Evolutionary conservation across 148 eudicot genomes (phyloP), one percentile per base, ranked within the genome.

Genomic region (Rhododendron mucronatum): DNA sequence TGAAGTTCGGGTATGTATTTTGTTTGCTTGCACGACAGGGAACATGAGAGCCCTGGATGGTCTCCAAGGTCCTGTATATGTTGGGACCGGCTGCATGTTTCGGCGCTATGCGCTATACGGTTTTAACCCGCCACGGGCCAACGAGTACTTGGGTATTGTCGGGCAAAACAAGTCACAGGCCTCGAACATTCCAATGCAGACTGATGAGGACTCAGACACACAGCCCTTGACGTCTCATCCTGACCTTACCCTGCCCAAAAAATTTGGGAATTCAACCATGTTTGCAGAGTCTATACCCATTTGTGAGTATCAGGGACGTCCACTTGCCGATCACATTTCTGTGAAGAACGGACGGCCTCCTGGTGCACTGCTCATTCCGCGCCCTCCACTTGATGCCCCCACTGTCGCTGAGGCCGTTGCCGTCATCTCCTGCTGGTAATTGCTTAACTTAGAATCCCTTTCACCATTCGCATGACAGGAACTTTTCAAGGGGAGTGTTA

Each of bases 11-110:
- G 78, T 28, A 69, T 80, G 71, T 20, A 69, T 84, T 81, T 44
- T 12, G 45, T 77, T 18, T 77, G 69, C 18, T 10, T 61, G 76
- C 16, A 45, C 20, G 20, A 28, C 47, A 92, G 94, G 99, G 26
- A 96, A 96, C 65, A 96, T 96, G 99, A 84, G 99, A 89, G 99
- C 99, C 2, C 86, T 96, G 69, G 99, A 96, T 87, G 99, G 99
- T 81, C 92, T 96, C 39, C 99, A 96, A 87, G 99, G 99, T 30
- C 99, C 98, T 0, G 95, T 96, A 8, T 96, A 96, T 80, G 99
- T 96, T 15, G 99, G 99, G 85, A 96, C 99, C 1, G 99, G 99
- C 2, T 94, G 96, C 89, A 93, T 96, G 98, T 96, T 96, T 75
- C 91, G 98, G 44, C 87, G 99, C 16, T 96, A 93, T 82, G 99